Evolutionary conservation across 305 asterid genomes (phyloP).

Genomic region (Rubia balearica): DNA sequence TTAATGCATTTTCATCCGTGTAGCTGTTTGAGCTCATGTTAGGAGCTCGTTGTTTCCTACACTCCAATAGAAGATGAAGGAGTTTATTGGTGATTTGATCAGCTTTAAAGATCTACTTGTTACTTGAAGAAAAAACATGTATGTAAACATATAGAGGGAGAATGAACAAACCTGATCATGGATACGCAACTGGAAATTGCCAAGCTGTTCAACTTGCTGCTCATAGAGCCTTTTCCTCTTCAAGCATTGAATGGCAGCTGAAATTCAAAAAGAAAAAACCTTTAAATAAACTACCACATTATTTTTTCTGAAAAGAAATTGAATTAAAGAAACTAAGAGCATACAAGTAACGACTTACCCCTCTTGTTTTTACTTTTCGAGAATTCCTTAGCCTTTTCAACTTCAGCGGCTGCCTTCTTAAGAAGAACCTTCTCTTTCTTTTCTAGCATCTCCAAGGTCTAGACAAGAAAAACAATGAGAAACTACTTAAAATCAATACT

Average conservation of each 20-base stretch:
- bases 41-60: background rate
- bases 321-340: background rate
- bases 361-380: slow-evolving; percentile 76
- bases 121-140: background rate
- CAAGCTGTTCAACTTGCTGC: slow-evolving; percentile 39
- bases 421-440: slow-evolving; percentile 68
- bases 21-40: background rate
- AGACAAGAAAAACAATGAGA: slow-evolving; percentile 6
- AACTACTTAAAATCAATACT: background rate
- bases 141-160: background rate
- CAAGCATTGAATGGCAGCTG: slow-evolving; percentile 45
- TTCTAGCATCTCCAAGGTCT: slow-evolving; percentile 89
- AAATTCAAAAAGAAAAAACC: slow-evolving; percentile 3
- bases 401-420: slow-evolving; percentile 70
- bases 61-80: background rate
- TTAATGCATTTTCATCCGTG: background rate
- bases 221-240: slow-evolving; percentile 40
- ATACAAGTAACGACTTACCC: slow-evolving; percentile 33
- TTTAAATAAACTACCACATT: background rate
- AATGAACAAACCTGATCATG: slow-evolving; percentile 38
- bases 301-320: background rate
- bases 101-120: background rate
- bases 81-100: background rate
- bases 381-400: slow-evolving; percentile 75
- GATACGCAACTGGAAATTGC: slow-evolving; percentile 41